Percentiles rank a stretch among this genome's conserved stretches.
Conservation (phyloP, 2,329 filamentous ascomycete genomes). For the Colletotrichum phormii region DNA sequence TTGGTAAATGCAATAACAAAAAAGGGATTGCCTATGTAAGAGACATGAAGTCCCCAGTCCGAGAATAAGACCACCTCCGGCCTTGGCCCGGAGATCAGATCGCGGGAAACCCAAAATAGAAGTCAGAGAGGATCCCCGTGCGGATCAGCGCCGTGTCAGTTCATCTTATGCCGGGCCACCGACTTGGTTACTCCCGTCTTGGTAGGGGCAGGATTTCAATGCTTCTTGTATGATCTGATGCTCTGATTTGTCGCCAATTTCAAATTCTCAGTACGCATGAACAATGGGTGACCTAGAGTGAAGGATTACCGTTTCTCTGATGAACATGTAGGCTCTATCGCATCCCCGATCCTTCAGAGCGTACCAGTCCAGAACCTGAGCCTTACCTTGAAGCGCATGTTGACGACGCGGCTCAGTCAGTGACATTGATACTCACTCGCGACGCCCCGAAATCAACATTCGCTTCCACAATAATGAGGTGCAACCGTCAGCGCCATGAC, state of each 20-base stretch:
- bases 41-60: background rate
- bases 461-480: background rate
- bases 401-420: background rate
- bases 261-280: background rate
- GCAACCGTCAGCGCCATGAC: background rate
- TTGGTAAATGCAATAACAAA: background rate
- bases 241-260: background rate
- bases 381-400: background rate
- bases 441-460: background rate
- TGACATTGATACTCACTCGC: too few species aligned
- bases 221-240: background rate
- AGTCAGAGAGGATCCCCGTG: constrained; percentile 3
- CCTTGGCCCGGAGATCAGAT: constrained; percentile 19
- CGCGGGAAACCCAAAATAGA: constrained; percentile 11
- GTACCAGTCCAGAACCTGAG: background rate
- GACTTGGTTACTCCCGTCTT: background rate
- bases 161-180: constrained; percentile 4
- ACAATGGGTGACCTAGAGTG: background rate
- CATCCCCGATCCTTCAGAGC: background rate
- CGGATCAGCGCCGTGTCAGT: constrained; percentile 6
- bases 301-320: background rate
- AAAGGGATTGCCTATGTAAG: background rate
- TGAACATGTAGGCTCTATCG: background rate
- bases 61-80: constrained; percentile 5
- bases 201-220: background rate